A percentile compares a stretch with the other conserved stretches of the same genome.
Evolutionary conservation across 495 filamentous ascomycete species (phyloP).

Genomic region (Thozetella sp.): DNA sequence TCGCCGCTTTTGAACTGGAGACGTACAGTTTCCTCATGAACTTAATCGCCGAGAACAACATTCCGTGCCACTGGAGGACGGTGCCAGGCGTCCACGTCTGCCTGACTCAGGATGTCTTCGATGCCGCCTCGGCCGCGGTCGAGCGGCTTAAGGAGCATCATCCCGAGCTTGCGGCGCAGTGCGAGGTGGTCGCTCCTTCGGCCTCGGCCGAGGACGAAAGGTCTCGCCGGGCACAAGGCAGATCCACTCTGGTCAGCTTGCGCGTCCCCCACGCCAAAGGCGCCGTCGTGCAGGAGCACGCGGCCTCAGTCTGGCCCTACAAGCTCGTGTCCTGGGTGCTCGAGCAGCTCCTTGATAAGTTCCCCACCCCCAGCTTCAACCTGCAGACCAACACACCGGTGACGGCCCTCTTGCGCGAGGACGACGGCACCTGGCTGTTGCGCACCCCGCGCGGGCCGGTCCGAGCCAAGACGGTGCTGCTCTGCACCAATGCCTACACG

Average conservation of each 20-base stretch:
- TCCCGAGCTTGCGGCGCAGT: slow-evolving; percentile 49
- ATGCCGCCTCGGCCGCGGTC: slow-evolving; percentile 41
- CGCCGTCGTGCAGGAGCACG: slow-evolving; percentile 45
- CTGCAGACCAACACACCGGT: slow-evolving; percentile 77
- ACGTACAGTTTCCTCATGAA: slow-evolving; percentile 55
- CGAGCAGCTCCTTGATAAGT: slow-evolving; percentile 47
- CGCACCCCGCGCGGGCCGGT: slow-evolving; percentile 67
- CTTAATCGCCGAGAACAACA: slow-evolving; percentile 48
- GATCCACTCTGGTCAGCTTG: slow-evolving; percentile 28
- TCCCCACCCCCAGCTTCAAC: slow-evolving; percentile 46
- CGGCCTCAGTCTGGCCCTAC: slow-evolving; percentile 73
- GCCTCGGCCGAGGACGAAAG: slow-evolving; percentile 17
- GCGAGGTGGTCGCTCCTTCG: slow-evolving; percentile 28
- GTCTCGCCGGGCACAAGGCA: not conserved
- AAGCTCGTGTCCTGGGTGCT: slow-evolving; percentile 72
- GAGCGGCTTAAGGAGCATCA: slow-evolving; percentile 38
- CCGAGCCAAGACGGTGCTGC: slow-evolving; percentile 58
- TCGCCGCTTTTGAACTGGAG: slow-evolving; percentile 65
- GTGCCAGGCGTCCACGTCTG: slow-evolving; percentile 56
- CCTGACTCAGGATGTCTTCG: slow-evolving; percentile 47
- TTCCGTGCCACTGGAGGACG: slow-evolving; percentile 64
- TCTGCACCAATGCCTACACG: slow-evolving; percentile 81
- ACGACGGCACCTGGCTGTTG: slow-evolving; percentile 46
- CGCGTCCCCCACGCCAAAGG: slow-evolving; percentile 42
- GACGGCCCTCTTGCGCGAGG: slow-evolving; percentile 34